phyloP scores from a whole-genome alignment of 1,139 yeast genomes.

The Kluyveromyces sp. region DNA sequence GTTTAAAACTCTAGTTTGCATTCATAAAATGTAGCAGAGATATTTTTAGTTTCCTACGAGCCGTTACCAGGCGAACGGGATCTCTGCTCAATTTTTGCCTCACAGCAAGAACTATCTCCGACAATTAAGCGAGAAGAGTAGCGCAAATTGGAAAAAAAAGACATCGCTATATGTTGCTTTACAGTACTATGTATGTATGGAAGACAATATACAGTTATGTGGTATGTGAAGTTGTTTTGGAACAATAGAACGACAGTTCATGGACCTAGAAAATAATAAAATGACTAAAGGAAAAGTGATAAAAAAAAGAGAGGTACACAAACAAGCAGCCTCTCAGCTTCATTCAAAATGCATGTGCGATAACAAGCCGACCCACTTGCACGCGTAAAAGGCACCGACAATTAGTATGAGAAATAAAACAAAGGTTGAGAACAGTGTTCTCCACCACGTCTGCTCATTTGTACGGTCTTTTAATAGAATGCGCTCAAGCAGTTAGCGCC shows the following conservation, averaged over 20 bases:
- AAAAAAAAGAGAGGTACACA: not conserved
- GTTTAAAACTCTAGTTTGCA: too few relatives aligned
- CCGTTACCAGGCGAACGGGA: too few relatives aligned
- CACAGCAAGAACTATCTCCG: not conserved
- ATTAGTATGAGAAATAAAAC: not conserved
- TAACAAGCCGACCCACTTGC: not conserved
- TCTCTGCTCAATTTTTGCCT: too few relatives aligned
- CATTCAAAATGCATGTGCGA: constrained; percentile 1
- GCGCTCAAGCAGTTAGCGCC: not conserved
- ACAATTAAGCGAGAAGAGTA: not conserved
- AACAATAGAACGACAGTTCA: not conserved
- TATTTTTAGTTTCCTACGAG: too few relatives aligned
- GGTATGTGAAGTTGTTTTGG: not conserved
- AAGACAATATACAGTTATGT: constrained; percentile 8
- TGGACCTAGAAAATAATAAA: constrained; percentile 1
- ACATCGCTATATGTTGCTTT: constrained; percentile 7
- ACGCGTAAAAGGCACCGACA: not conserved
- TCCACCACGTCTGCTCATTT: not conserved
- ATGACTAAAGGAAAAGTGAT: constrained; percentile 1
- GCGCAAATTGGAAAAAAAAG: not conserved
- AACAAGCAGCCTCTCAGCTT: too few relatives aligned
- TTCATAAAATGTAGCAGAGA: too few relatives aligned
- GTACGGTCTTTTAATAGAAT: not conserved
- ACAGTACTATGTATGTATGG: not conserved
- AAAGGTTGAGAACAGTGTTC: not conserved